Evolutionary conservation across 805 yeast species (phyloP).

Genomic region (Spencermartinsiella europaea): DNA sequence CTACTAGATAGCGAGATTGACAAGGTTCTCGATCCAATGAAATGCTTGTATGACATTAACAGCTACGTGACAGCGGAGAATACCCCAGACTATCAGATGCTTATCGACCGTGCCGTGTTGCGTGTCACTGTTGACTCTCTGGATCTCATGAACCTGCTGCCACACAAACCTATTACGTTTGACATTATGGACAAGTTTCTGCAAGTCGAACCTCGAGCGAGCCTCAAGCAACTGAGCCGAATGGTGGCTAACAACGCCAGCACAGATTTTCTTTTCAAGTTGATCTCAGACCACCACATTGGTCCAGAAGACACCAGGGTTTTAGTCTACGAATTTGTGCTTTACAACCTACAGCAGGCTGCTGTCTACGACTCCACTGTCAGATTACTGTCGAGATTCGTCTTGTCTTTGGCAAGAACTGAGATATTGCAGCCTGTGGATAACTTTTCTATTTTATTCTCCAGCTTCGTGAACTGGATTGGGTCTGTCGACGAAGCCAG

Average conservation of each 20-base stretch:
- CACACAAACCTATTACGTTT: neutral
- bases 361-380: slow-evolving; percentile 5
- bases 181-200: neutral
- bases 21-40: neutral
- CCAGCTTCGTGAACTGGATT: slow-evolving; percentile 19
- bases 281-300: slow-evolving; percentile 6
- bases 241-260: slow-evolving; percentile 14
- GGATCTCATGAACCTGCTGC: neutral
- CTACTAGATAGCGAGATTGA: slow-evolving; percentile 1
- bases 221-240: slow-evolving; percentile 11
- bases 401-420: slow-evolving; percentile 14
- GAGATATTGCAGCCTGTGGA: slow-evolving; percentile 12
- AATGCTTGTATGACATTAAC: neutral
- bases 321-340: slow-evolving; percentile 19
- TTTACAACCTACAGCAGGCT: slow-evolving; percentile 13
- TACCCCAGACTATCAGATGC: neutral
- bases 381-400: slow-evolving; percentile 14
- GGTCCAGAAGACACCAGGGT: slow-evolving; percentile 12
- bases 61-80: neutral
- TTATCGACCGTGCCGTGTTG: neutral
- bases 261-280: slow-evolving; percentile 15
- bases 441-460: slow-evolving; percentile 15
- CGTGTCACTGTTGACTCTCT: neutral
- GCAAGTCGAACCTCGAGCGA: neutral
- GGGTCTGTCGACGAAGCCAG: slow-evolving; percentile 19